Evolutionary conservation across 371 early-diverging fungal species (phyloP).

Genomic region (Mucor velutinosus): DNA sequence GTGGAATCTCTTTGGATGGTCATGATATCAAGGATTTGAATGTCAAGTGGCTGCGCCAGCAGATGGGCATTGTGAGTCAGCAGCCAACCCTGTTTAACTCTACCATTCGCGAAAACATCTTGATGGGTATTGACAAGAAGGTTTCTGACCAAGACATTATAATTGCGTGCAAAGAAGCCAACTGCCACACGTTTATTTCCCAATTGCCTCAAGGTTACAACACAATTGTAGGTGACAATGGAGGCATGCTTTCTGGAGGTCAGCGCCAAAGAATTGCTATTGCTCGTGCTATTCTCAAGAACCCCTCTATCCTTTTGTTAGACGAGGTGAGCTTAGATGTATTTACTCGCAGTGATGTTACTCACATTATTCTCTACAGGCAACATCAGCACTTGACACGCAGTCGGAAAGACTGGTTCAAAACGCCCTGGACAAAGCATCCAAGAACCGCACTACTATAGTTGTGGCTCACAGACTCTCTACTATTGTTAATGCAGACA

Average conservation of each 20-base stretch:
- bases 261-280: conserved; percentile 85
- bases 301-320: conserved; percentile 66
- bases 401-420: conserved; percentile 84
- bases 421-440: conserved; percentile 68
- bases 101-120: conserved; percentile 73
- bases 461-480: conserved; percentile 87
- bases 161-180: conserved; percentile 68
- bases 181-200: conserved; percentile 71
- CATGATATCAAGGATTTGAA: conserved; percentile 51
- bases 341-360: conserved; percentile 41
- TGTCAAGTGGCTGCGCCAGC: conserved; percentile 56
- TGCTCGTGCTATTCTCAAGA: conserved; percentile 70
- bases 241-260: conserved; percentile 78
- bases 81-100: conserved; percentile 75
- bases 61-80: conserved; percentile 74
- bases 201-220: conserved; percentile 71
- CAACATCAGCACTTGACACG: conserved; percentile 78
- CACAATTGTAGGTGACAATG: conserved; percentile 60
- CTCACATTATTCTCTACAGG: conserved; percentile 43
- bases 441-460: conserved; percentile 78
- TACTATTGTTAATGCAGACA: conserved; percentile 73
- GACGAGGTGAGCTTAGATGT: conserved; percentile 62
- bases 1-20: conserved; percentile 62
- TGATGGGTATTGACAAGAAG: conserved; percentile 50
- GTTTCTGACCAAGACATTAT: conserved; percentile 58